phyloP scores from a whole-genome alignment of 176 grass and related monocot genomes.

The Phoenix roebelenii region DNA sequence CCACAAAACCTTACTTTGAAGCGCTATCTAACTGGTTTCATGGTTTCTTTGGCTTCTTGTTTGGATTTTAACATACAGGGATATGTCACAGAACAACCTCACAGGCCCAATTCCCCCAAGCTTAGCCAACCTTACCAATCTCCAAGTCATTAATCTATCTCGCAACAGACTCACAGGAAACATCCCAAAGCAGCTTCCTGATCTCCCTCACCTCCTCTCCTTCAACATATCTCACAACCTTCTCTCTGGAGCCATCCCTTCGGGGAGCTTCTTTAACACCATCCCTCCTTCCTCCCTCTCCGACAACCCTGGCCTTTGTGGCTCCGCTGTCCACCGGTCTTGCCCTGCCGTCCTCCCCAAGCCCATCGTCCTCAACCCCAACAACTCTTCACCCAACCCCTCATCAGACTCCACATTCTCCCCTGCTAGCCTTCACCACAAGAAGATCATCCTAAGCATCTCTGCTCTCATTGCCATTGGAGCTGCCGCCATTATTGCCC shows the following conservation, averaged over 20 bases:
- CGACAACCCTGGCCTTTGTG: conserved; percentile 75
- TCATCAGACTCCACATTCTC: conserved; percentile 15
- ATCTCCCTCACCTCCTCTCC: conserved; percentile 47
- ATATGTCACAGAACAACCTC: conserved; percentile 77
- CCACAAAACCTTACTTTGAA: no score
- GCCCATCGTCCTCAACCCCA: conserved; percentile 89
- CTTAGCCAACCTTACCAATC: conserved; percentile 52
- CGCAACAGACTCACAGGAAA: conserved; percentile 64
- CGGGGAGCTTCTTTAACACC: conserved; percentile 78
- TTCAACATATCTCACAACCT: conserved; percentile 94
- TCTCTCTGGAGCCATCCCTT: conserved; percentile 74
- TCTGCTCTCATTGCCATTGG: conserved; percentile 83
- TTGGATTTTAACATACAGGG: conserved; percentile 47
- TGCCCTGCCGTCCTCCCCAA: conserved; percentile 71
- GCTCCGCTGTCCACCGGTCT: conserved; percentile 62
- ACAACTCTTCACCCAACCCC: conserved; percentile 36
- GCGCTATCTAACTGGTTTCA: neutral
- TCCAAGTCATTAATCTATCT: conserved; percentile 59
- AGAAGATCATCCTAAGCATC: conserved; percentile 91
- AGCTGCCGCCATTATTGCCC: conserved; percentile 70
- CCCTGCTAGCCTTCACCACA: conserved; percentile 41
- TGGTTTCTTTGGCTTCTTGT: conserved; percentile 12
- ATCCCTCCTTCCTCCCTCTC: conserved; percentile 66
- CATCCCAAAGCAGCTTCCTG: conserved; percentile 64
- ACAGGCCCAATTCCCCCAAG: conserved; percentile 66